phyloP scores from a whole-genome alignment of 257 asterid species.

The Henckelia pumila region DNA sequence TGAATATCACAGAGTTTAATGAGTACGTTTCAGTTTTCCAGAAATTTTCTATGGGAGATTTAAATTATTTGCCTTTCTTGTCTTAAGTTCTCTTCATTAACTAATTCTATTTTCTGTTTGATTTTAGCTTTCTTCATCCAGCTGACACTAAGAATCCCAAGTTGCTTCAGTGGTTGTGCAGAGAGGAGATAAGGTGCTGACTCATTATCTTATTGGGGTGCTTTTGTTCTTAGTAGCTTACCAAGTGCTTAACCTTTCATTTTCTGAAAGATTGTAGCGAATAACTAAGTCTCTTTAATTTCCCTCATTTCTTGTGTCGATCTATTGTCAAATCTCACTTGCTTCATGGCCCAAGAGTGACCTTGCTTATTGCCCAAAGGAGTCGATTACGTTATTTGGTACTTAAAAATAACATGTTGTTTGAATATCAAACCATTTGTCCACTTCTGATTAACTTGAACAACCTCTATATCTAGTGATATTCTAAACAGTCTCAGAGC shows the following conservation, averaged over 20 bases:
- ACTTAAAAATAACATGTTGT: background rate
- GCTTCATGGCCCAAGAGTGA: background rate
- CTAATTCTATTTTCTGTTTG: conserved; percentile 19
- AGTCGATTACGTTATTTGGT: background rate
- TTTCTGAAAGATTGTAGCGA: conserved; percentile 1
- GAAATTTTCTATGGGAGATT: conserved; percentile 10
- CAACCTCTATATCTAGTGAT: background rate
- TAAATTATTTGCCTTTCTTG: conserved; percentile 15
- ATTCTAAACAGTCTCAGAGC: background rate
- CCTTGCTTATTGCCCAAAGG: background rate
- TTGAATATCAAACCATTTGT: background rate
- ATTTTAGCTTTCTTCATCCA: conserved; percentile 85
- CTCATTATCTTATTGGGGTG: conserved; percentile 13
- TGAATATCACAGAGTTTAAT: conserved; percentile 83
- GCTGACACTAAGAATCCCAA: conserved; percentile 78
- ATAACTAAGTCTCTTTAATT: background rate
- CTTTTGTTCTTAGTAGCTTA: background rate
- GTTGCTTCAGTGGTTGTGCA: conserved; percentile 78
- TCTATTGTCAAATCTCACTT: background rate
- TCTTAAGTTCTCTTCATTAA: conserved; percentile 11
- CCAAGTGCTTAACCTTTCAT: background rate
- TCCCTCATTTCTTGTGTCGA: too few relatives aligned
- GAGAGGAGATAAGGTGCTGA: conserved; percentile 87
- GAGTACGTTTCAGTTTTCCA: conserved; percentile 58
- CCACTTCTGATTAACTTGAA: background rate